These are phyloP conservation scores for Lyophyllum atratum DNA, from an alignment of 768 basidiomycete genomes.

Conservation along the genomic window DNA sequence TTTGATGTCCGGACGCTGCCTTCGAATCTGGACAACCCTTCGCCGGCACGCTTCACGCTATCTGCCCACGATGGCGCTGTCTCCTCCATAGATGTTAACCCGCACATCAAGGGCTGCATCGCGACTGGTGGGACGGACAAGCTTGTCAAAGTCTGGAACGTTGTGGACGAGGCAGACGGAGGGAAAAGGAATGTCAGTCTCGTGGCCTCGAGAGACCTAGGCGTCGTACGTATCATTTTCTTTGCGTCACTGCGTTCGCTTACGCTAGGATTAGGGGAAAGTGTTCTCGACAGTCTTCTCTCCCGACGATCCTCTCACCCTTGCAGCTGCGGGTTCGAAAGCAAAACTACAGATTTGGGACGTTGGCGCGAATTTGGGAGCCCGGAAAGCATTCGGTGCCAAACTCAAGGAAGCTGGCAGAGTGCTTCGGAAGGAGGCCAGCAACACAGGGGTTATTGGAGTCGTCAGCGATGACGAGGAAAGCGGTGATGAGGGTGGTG, in stretches of 20 bases:
- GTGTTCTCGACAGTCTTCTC: conserved; percentile 92
- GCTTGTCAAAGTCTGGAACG: conserved; percentile 95
- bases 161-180: conserved; percentile 61
- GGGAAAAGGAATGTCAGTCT: conserved; percentile 79
- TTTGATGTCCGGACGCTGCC: conserved; percentile 89
- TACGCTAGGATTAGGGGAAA: conserved; percentile 70
- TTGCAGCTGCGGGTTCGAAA: conserved; percentile 93
- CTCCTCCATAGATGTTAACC: conserved; percentile 88
- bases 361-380: conserved; percentile 79
- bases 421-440: conserved; percentile 53
- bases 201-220: conserved; percentile 86
- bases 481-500: conserved; percentile 49
- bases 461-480: conserved; percentile 73
- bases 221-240: conserved; percentile 62
- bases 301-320: conserved; percentile 90
- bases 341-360: conserved; percentile 97
- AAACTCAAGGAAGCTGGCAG: conserved; percentile 78
- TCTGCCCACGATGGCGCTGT: conserved; percentile 92
- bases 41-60: conserved; percentile 82
- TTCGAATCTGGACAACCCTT: conserved; percentile 61
- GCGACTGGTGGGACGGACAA: conserved; percentile 96
- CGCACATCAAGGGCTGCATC: conserved; percentile 86
- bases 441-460: conserved; percentile 65
- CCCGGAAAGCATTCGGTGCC: conserved; percentile 77
- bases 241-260: background rate